phyloP scores from a whole-genome alignment of 345 rosid species.

The Acer saccharum region DNA sequence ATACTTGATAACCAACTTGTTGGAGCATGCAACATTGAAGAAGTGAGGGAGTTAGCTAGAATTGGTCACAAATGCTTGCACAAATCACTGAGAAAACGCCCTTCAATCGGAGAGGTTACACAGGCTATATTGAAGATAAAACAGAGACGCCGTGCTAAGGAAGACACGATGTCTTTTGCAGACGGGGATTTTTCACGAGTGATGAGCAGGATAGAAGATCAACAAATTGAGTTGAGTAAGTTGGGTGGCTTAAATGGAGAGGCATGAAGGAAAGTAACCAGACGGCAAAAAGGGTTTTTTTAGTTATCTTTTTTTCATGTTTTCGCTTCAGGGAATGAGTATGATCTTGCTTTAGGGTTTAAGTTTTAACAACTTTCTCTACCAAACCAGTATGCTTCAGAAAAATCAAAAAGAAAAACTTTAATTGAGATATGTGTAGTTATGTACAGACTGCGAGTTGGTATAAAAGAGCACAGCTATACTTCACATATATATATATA shows the following conservation, averaged over 20 bases:
- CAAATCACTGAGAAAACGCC: constrained; percentile 74
- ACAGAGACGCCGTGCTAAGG: constrained; percentile 40
- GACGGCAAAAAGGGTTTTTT: constrained; percentile 6
- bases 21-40: constrained; percentile 60
- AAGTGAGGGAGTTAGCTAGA: constrained; percentile 69
- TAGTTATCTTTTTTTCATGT: too few relatives aligned
- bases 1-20: constrained; percentile 72
- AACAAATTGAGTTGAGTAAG: constrained; percentile 68
- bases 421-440: neutral
- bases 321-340: too few relatives aligned
- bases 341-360: neutral
- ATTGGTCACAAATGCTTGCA: constrained; percentile 75
- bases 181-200: constrained; percentile 53
- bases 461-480: neutral
- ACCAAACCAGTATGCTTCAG: neutral
- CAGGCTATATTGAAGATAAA: constrained; percentile 77
- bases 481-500: too few relatives aligned
- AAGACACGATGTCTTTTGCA: constrained; percentile 43
- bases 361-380: neutral
- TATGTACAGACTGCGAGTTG: neutral
- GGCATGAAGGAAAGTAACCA: constrained; percentile 40
- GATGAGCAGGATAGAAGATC: constrained; percentile 68
- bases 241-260: constrained; percentile 47
- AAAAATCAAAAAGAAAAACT: neutral
- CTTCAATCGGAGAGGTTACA: constrained; percentile 77